Percentiles rank a stretch among this genome's conserved stretches.
Evolutionary conservation across 1,284 basidiomycete genomes (phyloP).

Genomic region (Retiboletus flavoniger): DNA sequence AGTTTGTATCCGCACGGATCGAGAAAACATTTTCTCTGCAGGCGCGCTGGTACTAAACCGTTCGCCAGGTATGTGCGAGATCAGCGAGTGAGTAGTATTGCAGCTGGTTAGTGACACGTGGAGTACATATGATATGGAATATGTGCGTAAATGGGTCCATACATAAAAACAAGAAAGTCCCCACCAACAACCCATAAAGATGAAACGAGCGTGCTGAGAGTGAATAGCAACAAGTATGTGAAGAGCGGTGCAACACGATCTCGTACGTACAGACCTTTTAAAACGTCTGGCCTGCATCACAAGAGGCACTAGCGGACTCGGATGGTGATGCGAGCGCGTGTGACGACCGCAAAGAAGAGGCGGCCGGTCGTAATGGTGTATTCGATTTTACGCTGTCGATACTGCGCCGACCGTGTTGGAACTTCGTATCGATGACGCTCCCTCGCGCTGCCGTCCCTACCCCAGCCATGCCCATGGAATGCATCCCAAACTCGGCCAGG

Average conservation of each 20-base stretch:
- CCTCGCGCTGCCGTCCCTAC: slow-evolving; percentile 41
- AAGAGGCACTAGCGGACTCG: background rate
- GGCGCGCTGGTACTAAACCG: background rate
- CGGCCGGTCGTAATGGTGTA: slow-evolving; percentile 3
- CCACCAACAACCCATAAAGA: background rate
- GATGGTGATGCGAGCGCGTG: background rate
- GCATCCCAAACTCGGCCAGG: slow-evolving; percentile 30
- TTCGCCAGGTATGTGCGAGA: background rate
- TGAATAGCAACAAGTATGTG: background rate
- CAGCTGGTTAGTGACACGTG: slow-evolving; percentile 9
- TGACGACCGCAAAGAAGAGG: slow-evolving; percentile 12
- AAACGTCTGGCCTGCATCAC: slow-evolving; percentile 6
- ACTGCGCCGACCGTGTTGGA: slow-evolving; percentile 10
- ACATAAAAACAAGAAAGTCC: background rate
- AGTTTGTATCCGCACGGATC: background rate
- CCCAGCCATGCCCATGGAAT: slow-evolving; percentile 40
- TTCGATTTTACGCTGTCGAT: slow-evolving; percentile 14
- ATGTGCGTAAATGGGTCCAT: slow-evolving; percentile 5
- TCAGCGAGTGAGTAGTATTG: slow-evolving; percentile 6
- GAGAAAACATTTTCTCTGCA: background rate
- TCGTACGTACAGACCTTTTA: background rate
- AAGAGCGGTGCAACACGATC: background rate
- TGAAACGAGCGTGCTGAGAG: background rate
- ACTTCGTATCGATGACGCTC: slow-evolving; percentile 22
- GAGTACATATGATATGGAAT: slow-evolving; percentile 14